A percentile compares a stretch with the other conserved stretches of the same genome.
These are phyloP conservation scores for Bipolaris oryzae DNA, from an alignment of 2,329 filamentous ascomycete genomes.

Conservation along the genomic window DNA sequence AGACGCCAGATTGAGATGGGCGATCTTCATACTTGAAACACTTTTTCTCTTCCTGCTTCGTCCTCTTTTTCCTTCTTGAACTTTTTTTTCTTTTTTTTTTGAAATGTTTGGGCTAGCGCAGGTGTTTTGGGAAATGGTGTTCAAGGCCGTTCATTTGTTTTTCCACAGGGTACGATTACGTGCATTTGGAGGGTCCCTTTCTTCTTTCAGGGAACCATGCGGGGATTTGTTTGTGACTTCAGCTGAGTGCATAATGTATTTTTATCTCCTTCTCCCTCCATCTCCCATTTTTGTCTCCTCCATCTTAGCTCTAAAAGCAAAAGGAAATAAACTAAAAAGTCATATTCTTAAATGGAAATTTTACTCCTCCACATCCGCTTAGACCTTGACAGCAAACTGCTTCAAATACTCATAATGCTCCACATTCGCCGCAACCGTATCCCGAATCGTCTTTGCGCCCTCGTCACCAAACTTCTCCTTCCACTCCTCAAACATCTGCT, in stretches of 20 bases:
- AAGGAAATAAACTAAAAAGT: background rate
- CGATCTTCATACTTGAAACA: conserved; percentile 13
- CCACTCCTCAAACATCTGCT: conserved; percentile 75
- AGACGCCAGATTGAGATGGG: conserved; percentile 52
- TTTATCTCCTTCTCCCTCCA: background rate
- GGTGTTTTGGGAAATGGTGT: background rate
- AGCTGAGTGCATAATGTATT: background rate
- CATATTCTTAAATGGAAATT: background rate
- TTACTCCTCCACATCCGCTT: background rate
- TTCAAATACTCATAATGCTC: conserved; percentile 82
- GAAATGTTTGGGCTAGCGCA: background rate
- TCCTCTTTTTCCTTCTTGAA: background rate
- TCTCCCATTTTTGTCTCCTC: too few species aligned
- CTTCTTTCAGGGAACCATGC: background rate
- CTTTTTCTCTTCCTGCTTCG: background rate
- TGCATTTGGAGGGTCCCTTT: background rate
- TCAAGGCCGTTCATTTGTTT: background rate
- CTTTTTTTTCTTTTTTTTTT: too few species aligned
- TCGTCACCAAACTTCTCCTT: conserved; percentile 74
- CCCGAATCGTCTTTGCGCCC: conserved; percentile 70
- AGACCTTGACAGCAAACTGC: conserved; percentile 69
- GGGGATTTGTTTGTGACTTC: background rate
- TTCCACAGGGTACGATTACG: background rate
- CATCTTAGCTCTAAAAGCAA: background rate
- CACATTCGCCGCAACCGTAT: conserved; percentile 73